These are phyloP conservation scores for Basidiobolus meristosporus DNA, from an alignment of 371 early-diverging fungal genomes.

Conservation along the genomic window DNA sequence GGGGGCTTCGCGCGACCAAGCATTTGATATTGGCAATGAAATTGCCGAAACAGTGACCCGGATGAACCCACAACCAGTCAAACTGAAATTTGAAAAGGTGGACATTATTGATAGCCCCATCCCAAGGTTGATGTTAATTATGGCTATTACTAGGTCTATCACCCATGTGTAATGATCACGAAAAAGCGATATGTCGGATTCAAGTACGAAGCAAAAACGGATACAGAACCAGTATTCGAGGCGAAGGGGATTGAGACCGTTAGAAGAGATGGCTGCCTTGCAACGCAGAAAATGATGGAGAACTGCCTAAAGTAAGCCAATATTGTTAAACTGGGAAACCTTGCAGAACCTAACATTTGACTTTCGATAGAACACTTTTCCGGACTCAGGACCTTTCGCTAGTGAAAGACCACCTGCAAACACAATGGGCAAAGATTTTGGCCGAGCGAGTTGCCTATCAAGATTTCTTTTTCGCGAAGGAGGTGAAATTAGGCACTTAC, in stretches of 20 bases:
- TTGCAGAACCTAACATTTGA: not conserved
- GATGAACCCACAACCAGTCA: constrained; percentile 56
- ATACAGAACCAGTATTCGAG: constrained; percentile 58
- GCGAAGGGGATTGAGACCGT: constrained; percentile 93
- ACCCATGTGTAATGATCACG: constrained; percentile 62
- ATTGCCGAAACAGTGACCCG: constrained; percentile 54
- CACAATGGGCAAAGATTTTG: constrained; percentile 50
- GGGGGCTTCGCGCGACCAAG: constrained; percentile 41
- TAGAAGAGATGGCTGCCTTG: constrained; percentile 65
- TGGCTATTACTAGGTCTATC: constrained; percentile 35
- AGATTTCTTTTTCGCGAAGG: constrained; percentile 74
- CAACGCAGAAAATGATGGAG: constrained; percentile 58
- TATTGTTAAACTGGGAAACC: not conserved
- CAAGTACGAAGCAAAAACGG: constrained; percentile 36
- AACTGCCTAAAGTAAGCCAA: constrained; percentile 43
- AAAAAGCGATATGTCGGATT: constrained; percentile 86
- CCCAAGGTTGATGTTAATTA: not conserved
- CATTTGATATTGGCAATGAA: constrained; percentile 55
- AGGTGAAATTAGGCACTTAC: constrained; percentile 54
- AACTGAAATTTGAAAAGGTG: constrained; percentile 79
- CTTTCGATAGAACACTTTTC: constrained; percentile 37
- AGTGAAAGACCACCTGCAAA: constrained; percentile 45
- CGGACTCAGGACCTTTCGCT: constrained; percentile 55
- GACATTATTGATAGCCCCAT: not conserved
- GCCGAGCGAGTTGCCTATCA: constrained; percentile 35